Evolutionary conservation across 179 eudicot genomes (phyloP), one percentile per base, ranked within the genome.

Genomic region (Patellifolia procumbens): DNA sequence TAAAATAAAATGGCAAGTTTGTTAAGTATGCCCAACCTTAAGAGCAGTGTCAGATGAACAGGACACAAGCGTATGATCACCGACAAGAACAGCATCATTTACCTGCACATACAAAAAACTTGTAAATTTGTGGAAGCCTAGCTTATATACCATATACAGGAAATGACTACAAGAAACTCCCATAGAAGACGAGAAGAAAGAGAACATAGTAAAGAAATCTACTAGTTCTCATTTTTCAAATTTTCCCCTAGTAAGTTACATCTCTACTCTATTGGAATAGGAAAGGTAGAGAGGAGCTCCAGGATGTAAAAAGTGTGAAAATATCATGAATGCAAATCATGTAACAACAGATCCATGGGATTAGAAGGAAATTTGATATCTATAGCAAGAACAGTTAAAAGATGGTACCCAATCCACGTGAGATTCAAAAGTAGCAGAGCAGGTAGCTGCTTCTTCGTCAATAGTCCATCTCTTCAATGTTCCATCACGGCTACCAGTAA

Each of bases 401-500:
- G 28, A 60, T 74, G 60, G 55, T 91, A 96, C 99, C 98, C 99
- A 96, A 76, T 96, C 98, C 46, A 96, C 90, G 86, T 96, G 99
- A 10, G 99, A 92, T 90, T 96, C 99, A 85, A 93, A 96, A 65
- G 97, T 96, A 79, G 94, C 83, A 37, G 99, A 89, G 86, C 87
- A 96, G 49, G 89, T 82, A 69, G 94, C 91, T 76, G 82, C 76
- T 73, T 90, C 89, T 78, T 89, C 94, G 77, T 82, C 83, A 80
- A 96, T 75, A 53, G 87, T 81, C 99, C 98, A 96, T 87, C 97
- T 90, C 86, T 91, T 96, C 79, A 91, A 79, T 75, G 97, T 96
- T 74, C 99, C 92, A 80, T 96, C 99, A 82, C 99, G 98, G 77
- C 97, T 89, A 53, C 99, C 99, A 79, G 98, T 90, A 82, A 91